Base-by-base conservation (phyloP, 371 early-diverging fungal species). In the Chytridium lagenaria region DNA sequence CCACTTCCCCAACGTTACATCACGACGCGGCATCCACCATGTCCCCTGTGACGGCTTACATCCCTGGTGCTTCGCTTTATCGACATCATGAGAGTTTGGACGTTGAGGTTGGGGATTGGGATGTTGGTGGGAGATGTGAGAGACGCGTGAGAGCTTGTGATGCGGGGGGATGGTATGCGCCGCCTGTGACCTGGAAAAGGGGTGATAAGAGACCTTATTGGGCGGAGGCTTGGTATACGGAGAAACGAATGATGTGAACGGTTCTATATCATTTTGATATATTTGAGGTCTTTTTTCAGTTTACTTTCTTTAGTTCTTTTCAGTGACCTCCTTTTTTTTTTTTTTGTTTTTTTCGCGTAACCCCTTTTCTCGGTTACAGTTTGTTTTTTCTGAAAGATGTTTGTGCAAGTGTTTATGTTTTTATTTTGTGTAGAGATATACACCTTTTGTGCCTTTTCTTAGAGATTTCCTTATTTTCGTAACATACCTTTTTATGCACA, bases 171-270 rank as follows among this genome's bases (percentile, higher is more conserved):
- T 61, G 61, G 36, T 15, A 34, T 28, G 61, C 61, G 30, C 61
- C 61, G 36, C 5, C 34, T 3, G 34, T 61, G 7, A 61, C 61
- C 5, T 61, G 61, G 61, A 61, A 26, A 34, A 34, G 19, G 61
- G 61, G 61, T 3, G 34, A 61, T 34, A 7, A 7, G 61, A 34
- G 31, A 37, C 61, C 61, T 31, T 61, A 61, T 61, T 61, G 61
- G 61, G 61, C 61, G 12, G 19, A 61, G 61, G 61, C 61, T 31
- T 61, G 31, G 61, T 34, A 37, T 31, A 37, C 7, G 7, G 30
- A 61, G 7, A 12, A 36, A 16, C 19, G 61, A 34, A 15, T 7
- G 61, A 52, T 15, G 12, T 22, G 55, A 26, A 23, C 26, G 12
- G 12, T 26, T 52, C 55, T 22, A 7, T 26, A n/a, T 26, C 55